Percentiles rank a stretch among this genome's conserved stretches.
Evolutionary conservation across 2,329 filamentous ascomycete species (phyloP).

Genomic region (Byssothecium circinans): DNA sequence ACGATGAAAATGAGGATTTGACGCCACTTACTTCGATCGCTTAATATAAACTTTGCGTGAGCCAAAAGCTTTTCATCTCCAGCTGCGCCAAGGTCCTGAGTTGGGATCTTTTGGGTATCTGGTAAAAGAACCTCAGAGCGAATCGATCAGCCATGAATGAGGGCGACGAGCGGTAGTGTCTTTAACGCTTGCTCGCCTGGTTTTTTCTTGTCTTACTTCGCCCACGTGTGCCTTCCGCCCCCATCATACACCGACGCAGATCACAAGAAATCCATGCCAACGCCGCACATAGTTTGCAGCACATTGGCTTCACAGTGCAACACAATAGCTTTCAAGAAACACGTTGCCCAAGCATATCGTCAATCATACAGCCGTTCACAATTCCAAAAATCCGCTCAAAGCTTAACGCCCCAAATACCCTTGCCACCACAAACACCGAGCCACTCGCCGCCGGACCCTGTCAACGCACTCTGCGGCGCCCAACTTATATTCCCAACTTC

Average conservation of each 20-base stretch:
- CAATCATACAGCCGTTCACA: constrained; percentile 3
- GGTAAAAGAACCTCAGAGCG: no score
- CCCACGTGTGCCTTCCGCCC: background rate
- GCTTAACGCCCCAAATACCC: constrained; percentile 75
- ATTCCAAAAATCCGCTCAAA: constrained; percentile 34
- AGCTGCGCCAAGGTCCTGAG: no score
- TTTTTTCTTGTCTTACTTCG: background rate
- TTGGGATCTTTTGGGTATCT: no score
- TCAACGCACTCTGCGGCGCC: constrained; percentile 72
- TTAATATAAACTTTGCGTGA: no score
- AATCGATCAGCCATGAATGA: no score
- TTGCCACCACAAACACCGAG: constrained; percentile 78
- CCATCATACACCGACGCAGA: background rate
- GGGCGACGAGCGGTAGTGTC: no score
- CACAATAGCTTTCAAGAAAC: background rate
- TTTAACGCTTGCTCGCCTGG: no score
- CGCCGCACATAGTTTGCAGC: background rate
- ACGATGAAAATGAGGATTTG: background rate
- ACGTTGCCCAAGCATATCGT: background rate
- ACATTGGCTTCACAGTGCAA: background rate
- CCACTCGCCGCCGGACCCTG: constrained; percentile 76
- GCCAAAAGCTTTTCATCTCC: no score
- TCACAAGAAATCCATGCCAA: background rate
- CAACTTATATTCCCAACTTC: constrained; percentile 84
- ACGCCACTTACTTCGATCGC: no score